Evolutionary conservation across 805 yeast species (phyloP), one percentile per base, ranked within the genome.

Genomic region (Ogataea philodendri): DNA sequence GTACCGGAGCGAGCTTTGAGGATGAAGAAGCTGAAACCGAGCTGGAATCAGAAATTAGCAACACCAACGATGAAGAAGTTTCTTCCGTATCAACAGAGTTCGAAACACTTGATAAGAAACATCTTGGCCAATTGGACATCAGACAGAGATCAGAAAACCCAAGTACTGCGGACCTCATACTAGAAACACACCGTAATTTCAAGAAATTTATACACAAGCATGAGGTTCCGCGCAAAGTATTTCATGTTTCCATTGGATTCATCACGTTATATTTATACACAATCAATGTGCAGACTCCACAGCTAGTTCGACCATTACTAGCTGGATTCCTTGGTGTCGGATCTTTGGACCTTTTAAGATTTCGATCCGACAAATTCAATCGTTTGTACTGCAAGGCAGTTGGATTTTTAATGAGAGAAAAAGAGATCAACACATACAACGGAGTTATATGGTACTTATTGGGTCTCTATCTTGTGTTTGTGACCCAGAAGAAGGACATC

Each of bases 201-300:
- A 48, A 48, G 17, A 40, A 46, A 16, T 45, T 61, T 22, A 45
- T 61, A 15, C 65, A 59, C 38, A 83, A 83, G 52, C 88, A 93
- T 55, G 98, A 93, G 61, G 66, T 93, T 11, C 94, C 95, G 4
- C 74, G 98, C 52, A 93, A 93, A 59, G 63, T 74, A 3, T 76
- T 93, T 41, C 98, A 93, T 59, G 84, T 90, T 7, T 82, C 93
- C 2, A 87, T 89, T 31, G 98, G 97, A 1, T 72, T 88, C 45
- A 49, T 89, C 26, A 81, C 97, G 2, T 60, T 93, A 24, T 81
- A 72, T 50, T 63, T 86, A 21, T 90, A 88, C 58, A 70, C 83
- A 0, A 54, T 61, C 26, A 88, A 89, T 7, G 64, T 70, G 8
- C 70, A 74, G 41, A 72, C 73, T 13, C 55, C 59, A 5, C 70